Evolutionary conservation across 306 rosid species (phyloP), one percentile per base, ranked within the genome.

Genomic region (Carpinus viminea): DNA sequence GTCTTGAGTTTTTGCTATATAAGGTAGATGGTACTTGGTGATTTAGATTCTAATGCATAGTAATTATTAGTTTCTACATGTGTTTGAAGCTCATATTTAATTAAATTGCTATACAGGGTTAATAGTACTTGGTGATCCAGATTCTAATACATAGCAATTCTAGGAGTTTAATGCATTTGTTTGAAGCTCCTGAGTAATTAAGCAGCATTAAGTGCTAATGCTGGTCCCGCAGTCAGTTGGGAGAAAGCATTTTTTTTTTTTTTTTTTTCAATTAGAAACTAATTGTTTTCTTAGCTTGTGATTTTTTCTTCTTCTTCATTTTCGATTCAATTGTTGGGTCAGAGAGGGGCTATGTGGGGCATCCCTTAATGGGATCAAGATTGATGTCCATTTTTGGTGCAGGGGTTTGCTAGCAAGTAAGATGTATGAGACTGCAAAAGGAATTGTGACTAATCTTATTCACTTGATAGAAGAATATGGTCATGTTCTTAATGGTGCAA

Each of bases 341-440:
- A 8, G 74, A 31, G 69, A 77, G 43, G 24, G 43, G 48, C 68
- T 57, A 7, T 7, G 34, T 15, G 16, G 55, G 38, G 55, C 41
- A 41, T 62, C 28, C 59, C 77, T 64, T 50, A 38, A 12, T 20
- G 55, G 71, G 53, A 8, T 24, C 43, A 55, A 18, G 57, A 12
- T 46, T 74, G 36, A 12, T 77, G 10, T 81, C 0, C 12, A 53
- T 45, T 72, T 77, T 66, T 18, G 46, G 54, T 76, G 89, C 86
- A 93, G 96, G 86, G 97, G 98, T 45, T 88, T 95, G 83, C 73
- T 93, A 50, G 91, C 74, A 59, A 93, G 99, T 78, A 93, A 93
- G 86, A 95, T 95, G 99, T 36, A 86, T 72, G 84, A 87, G 53
- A 93, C 98, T 16, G 97, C 99, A 28, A 90, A 78, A 79, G 80